phyloP scores from a whole-genome alignment of 2,329 filamentous ascomycete genomes.

The Aspergillus sp. region DNA sequence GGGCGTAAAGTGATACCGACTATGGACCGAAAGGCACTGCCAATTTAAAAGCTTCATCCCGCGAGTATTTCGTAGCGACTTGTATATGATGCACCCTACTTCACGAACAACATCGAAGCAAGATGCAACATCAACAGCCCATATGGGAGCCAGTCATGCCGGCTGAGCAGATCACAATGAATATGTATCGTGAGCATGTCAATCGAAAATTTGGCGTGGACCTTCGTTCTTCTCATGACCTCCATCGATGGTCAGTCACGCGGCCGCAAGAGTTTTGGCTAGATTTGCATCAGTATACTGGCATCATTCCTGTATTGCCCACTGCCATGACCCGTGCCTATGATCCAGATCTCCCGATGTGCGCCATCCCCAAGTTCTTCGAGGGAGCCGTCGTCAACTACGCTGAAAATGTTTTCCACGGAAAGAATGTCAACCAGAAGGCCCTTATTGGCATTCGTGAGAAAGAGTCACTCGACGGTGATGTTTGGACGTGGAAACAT shows the following conservation, averaged over 20 bases:
- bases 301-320: constrained; percentile 30
- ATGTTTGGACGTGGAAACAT: constrained; percentile 39
- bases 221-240: constrained; percentile 26
- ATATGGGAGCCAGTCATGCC: not conserved
- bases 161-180: not conserved
- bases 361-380: constrained; percentile 40
- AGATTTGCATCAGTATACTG: constrained; percentile 40
- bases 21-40: no score
- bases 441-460: constrained; percentile 43
- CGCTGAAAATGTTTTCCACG: constrained; percentile 20
- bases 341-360: constrained; percentile 35
- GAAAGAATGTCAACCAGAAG: constrained; percentile 31
- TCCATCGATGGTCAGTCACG: constrained; percentile 40
- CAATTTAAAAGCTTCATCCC: no score
- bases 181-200: not conserved
- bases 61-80: not conserved
- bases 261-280: constrained; percentile 45
- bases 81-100: no score
- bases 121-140: not conserved
- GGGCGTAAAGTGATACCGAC: no score
- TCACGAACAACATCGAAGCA: not conserved
- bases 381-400: not conserved
- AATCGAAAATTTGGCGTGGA: not conserved
- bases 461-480: constrained; percentile 33
- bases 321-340: constrained; percentile 28